A percentile compares a stretch with the other conserved stretches of the same genome.
These are phyloP conservation scores for Tolypocladium capitatum DNA, from an alignment of 2,329 filamentous ascomycete genomes.

Conservation along the genomic window DNA sequence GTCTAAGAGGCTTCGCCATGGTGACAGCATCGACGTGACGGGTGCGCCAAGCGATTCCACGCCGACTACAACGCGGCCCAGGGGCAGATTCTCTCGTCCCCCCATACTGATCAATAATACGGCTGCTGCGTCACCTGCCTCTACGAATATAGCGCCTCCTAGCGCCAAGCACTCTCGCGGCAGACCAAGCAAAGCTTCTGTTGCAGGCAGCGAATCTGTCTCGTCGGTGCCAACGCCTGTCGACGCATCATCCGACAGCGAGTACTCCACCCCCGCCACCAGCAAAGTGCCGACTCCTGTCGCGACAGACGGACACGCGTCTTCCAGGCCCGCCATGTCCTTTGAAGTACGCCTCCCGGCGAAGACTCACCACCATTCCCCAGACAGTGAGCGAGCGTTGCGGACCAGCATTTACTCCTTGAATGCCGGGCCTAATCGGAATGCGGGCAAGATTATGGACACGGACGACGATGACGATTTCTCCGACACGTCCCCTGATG, in stretches of 20 bases:
- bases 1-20: slow-evolving; percentile 6
- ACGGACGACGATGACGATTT: slow-evolving; percentile 22
- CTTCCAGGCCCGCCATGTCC: slow-evolving; percentile 1
- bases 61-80: slow-evolving; percentile 5
- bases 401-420: slow-evolving; percentile 34
- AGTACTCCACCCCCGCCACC: slow-evolving; percentile 22
- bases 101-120: slow-evolving; percentile 6
- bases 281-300: slow-evolving; percentile 23
- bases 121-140: slow-evolving; percentile 3
- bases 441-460: slow-evolving; percentile 25
- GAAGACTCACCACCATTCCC: slow-evolving; percentile 4
- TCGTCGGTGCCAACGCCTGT: slow-evolving; percentile 19
- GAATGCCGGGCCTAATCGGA: slow-evolving; percentile 30
- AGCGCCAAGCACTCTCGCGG: slow-evolving; percentile 1
- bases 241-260: slow-evolving; percentile 17
- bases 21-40: background rate
- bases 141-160: background rate
- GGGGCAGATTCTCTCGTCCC: slow-evolving; percentile 12
- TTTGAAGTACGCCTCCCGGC: slow-evolving; percentile 18
- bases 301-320: slow-evolving; percentile 7
- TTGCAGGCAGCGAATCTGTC: slow-evolving; percentile 13
- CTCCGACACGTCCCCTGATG: slow-evolving; percentile 13
- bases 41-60: background rate
- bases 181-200: slow-evolving; percentile 8
- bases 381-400: slow-evolving; percentile 16